These are phyloP conservation scores for Ailanthus altissimus DNA, from an alignment of 345 rosid species.

Conservation along the genomic window DNA sequence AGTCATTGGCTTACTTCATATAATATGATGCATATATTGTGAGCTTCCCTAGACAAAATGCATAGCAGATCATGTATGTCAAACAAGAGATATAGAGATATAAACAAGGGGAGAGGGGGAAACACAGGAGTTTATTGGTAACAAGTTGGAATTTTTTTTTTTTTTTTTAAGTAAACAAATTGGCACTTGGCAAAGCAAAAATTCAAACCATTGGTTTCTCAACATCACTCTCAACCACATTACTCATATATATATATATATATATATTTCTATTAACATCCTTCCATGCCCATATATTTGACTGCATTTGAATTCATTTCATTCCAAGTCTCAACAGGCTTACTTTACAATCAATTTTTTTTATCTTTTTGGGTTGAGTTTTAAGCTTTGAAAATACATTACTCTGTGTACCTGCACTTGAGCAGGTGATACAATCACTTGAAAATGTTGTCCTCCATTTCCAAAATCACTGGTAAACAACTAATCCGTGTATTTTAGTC, in stretches of 20 bases:
- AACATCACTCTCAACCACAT: background rate
- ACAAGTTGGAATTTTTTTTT: no score
- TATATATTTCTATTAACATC: background rate
- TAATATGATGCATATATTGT: background rate
- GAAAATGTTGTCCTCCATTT: background rate
- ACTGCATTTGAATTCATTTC: background rate
- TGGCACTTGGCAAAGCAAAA: conserved; percentile 1
- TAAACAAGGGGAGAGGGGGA: background rate
- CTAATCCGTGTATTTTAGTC: background rate
- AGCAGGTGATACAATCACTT: background rate
- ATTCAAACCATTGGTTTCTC: background rate
- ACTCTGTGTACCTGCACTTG: background rate
- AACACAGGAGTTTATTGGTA: background rate
- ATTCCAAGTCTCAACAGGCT: background rate
- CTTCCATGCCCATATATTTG: background rate
- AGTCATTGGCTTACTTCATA: conserved; percentile 2
- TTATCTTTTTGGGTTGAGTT: background rate
- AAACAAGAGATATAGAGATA: background rate
- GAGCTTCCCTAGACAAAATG: background rate
- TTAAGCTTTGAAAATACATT: background rate
- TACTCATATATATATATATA: no score
- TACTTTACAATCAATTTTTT: background rate
- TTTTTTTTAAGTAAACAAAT: no score
- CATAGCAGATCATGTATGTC: background rate
- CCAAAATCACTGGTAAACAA: conserved; percentile 8